Evolutionary conservation across 306 rosid species (phyloP).

Genomic region (Prinsepia uniflora): DNA sequence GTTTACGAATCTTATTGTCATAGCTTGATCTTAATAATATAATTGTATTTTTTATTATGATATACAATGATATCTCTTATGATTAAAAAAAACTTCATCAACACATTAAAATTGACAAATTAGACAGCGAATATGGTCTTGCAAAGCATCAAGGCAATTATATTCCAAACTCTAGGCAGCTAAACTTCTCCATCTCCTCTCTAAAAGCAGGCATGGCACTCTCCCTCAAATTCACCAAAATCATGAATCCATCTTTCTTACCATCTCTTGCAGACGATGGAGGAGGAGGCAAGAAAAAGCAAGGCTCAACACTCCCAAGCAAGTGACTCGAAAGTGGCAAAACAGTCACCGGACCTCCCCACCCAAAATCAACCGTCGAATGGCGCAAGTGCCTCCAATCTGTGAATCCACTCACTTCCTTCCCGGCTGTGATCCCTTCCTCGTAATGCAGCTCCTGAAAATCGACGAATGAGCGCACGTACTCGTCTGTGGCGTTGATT

Average conservation of each 20-base stretch:
- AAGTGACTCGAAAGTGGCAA: constrained; percentile 61
- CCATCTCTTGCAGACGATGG: constrained; percentile 4
- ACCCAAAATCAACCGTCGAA: constrained; percentile 83
- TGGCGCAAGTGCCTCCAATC: constrained; percentile 91
- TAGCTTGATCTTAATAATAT: too few species aligned
- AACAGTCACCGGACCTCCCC: constrained; percentile 92
- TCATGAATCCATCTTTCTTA: constrained; percentile 58
- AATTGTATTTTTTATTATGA: too few species aligned
- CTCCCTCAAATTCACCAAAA: constrained; percentile 47
- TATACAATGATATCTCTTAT: too few species aligned
- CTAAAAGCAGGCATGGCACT: constrained; percentile 53
- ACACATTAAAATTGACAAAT: not conserved
- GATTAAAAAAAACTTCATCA: not conserved
- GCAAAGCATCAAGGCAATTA: not conserved
- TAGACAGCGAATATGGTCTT: not conserved
- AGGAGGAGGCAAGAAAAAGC: constrained; percentile 76
- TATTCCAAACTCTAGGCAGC: constrained; percentile 15
- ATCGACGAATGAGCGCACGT: constrained; percentile 65
- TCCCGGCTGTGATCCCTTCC: constrained; percentile 67
- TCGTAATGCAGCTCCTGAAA: constrained; percentile 55
- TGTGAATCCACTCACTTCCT: constrained; percentile 75
- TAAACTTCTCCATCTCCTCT: constrained; percentile 50
- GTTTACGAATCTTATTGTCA: too few species aligned
- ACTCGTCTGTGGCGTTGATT: constrained; percentile 53
- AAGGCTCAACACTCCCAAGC: constrained; percentile 80